phyloP scores from a whole-genome alignment of 352 stramenopile genomes.

The Pelagophyceae sp. region DNA sequence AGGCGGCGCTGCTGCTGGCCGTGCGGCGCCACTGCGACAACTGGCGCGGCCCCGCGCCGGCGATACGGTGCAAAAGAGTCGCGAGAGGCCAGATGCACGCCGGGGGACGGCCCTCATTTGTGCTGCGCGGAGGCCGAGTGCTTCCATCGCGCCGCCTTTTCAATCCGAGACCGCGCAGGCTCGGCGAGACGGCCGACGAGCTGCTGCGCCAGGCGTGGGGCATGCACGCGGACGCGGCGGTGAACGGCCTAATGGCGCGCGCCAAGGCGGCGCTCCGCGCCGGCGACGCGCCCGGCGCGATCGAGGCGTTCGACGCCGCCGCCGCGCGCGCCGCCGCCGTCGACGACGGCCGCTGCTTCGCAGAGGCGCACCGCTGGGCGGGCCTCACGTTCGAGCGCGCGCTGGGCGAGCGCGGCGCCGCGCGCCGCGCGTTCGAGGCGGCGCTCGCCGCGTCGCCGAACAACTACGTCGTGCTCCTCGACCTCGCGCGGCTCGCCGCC shows the following conservation, averaged over 20 bases:
- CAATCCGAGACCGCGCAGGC: too few species aligned
- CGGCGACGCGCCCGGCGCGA: neutral
- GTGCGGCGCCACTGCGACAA: neutral
- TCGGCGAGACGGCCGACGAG: neutral
- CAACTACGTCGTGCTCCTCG: neutral
- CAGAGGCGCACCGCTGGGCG: neutral
- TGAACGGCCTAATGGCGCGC: neutral
- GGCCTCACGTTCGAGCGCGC: neutral
- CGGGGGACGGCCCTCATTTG: too few species aligned
- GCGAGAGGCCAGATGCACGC: too few species aligned
- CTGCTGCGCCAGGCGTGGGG: neutral
- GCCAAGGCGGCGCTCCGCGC: neutral
- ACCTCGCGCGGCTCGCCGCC: neutral
- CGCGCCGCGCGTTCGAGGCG: neutral
- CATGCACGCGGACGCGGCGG: neutral
- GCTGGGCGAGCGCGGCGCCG: neutral
- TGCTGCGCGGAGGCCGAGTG: too few species aligned
- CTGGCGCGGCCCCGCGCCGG: neutral
- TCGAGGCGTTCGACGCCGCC: neutral
- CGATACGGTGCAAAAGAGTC: too few species aligned
- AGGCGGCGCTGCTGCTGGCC: neutral
- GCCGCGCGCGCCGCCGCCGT: neutral
- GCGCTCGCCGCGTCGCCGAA: neutral
- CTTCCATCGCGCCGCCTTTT: too few species aligned
- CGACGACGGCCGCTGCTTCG: neutral